Evolutionary conservation across 1,139 yeast genomes (phyloP).

Genomic region (Petasospora fabianii): DNA sequence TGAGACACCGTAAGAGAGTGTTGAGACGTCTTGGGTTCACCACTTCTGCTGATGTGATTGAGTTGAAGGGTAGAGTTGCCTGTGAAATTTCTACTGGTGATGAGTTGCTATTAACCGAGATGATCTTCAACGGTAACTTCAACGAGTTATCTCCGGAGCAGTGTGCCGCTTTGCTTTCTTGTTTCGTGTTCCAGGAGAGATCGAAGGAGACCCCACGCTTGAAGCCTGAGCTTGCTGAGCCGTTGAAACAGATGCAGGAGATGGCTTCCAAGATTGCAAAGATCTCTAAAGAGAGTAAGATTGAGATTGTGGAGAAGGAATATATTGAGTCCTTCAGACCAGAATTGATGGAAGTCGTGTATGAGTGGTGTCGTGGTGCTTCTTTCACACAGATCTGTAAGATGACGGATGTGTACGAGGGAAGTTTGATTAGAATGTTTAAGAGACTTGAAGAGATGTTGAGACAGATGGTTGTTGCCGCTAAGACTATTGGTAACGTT

Average conservation of each 20-base stretch:
- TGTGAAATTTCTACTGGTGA: conserved; percentile 97
- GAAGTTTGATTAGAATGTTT: conserved; percentile 90
- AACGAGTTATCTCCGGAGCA: conserved; percentile 85
- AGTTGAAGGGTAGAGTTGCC: conserved; percentile 92
- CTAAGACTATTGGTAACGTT: conserved; percentile 87
- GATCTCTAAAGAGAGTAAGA: conserved; percentile 81
- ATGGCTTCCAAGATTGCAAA: conserved; percentile 90
- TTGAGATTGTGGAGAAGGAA: conserved; percentile 86
- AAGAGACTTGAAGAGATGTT: conserved; percentile 90
- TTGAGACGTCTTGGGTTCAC: conserved; percentile 83
- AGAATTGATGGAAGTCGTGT: conserved; percentile 95
- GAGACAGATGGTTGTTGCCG: conserved; percentile 85
- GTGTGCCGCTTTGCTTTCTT: conserved; percentile 85
- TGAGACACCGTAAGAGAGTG: conserved; percentile 88
- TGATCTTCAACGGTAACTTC: conserved; percentile 92
- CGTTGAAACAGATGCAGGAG: conserved; percentile 79
- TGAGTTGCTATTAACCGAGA: conserved; percentile 81
- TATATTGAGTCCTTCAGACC: conserved; percentile 88
- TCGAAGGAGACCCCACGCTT: conserved; percentile 85
- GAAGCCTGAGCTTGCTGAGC: conserved; percentile 85
- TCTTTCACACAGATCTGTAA: conserved; percentile 94
- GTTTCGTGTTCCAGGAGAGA: conserved; percentile 96
- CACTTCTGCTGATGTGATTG: conserved; percentile 77
- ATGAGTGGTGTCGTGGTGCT: conserved; percentile 96
- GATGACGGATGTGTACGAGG: conserved; percentile 98